Percentiles rank a stretch among this genome's conserved stretches.
These are phyloP conservation scores for Nannizziopsis barbatae DNA, from an alignment of 2,329 filamentous ascomycete species.

Conservation along the genomic window DNA sequence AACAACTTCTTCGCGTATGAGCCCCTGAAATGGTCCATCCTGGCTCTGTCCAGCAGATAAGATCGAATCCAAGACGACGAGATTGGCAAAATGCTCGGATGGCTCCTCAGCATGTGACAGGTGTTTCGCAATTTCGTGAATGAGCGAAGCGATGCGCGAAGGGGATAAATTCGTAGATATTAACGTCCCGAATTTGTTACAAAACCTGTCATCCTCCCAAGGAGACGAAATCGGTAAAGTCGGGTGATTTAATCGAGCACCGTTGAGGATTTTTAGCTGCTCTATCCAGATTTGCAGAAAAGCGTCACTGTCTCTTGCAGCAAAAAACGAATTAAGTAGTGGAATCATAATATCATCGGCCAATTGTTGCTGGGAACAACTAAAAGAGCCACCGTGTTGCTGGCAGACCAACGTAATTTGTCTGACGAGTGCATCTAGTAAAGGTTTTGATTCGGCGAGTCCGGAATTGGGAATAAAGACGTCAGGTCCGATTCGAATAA, in stretches of 20 bases:
- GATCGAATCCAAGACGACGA: constrained; percentile 29
- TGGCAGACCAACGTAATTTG: constrained; percentile 28
- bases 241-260: constrained; percentile 21
- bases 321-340: constrained; percentile 31
- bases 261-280: constrained; percentile 29
- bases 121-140: constrained; percentile 15
- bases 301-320: constrained; percentile 30
- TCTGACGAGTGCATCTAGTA: constrained; percentile 29
- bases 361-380: constrained; percentile 24
- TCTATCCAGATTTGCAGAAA: constrained; percentile 34
- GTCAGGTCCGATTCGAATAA: constrained; percentile 34
- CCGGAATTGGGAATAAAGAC: constrained; percentile 37
- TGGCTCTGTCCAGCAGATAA: constrained; percentile 21
- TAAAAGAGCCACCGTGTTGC: constrained; percentile 13
- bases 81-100: constrained; percentile 25
- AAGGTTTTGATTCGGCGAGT: constrained; percentile 26
- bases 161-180: constrained; percentile 25
- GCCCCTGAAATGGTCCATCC: constrained; percentile 12
- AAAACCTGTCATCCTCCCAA: constrained; percentile 39
- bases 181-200: constrained; percentile 27
- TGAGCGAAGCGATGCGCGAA: constrained; percentile 22
- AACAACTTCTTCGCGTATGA: constrained; percentile 5
- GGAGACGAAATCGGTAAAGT: constrained; percentile 25
- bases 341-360: constrained; percentile 32
- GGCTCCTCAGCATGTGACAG: constrained; percentile 9